A percentile compares a stretch with the other conserved stretches of the same genome.
Conservation (phyloP, 768 basidiomycete species). For the Xerocomellus intermedius region DNA sequence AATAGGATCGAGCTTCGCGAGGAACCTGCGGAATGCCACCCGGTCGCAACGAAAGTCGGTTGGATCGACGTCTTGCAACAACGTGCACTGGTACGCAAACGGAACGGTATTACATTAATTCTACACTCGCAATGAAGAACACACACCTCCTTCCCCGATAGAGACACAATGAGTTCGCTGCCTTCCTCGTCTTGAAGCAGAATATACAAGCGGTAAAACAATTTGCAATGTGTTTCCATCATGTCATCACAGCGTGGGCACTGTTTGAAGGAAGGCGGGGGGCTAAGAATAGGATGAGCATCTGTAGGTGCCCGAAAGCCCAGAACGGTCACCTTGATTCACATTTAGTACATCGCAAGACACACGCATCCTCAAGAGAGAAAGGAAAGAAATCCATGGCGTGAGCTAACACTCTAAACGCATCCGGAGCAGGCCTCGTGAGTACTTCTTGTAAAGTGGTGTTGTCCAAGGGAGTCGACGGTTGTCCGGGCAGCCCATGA, state of each 20-base stretch:
- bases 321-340: slow-evolving; percentile 40
- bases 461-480: neutral
- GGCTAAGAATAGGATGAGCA: slow-evolving; percentile 33
- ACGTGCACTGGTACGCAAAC: slow-evolving; percentile 35
- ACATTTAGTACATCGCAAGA: slow-evolving; percentile 54
- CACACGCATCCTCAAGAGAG: slow-evolving; percentile 45
- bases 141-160: slow-evolving; percentile 48
- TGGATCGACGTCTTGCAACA: slow-evolving; percentile 46
- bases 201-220: slow-evolving; percentile 49
- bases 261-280: slow-evolving; percentile 39
- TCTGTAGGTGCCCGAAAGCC: neutral
- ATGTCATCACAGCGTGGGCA: slow-evolving; percentile 56
- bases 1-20: slow-evolving; percentile 42
- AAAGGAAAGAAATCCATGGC: slow-evolving; percentile 57
- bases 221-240: slow-evolving; percentile 48
- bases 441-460: slow-evolving; percentile 41
- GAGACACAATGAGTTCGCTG: slow-evolving; percentile 41
- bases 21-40: slow-evolving; percentile 37
- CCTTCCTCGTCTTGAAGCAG: slow-evolving; percentile 51
- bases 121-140: neutral
- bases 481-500: neutral
- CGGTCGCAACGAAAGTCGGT: slow-evolving; percentile 43
- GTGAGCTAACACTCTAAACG: slow-evolving; percentile 47
- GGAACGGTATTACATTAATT: neutral
- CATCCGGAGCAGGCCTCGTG: slow-evolving; percentile 31